Conservation (phyloP, 805 yeast genomes). For the Hemisphaericaspora nanyangensis region DNA sequence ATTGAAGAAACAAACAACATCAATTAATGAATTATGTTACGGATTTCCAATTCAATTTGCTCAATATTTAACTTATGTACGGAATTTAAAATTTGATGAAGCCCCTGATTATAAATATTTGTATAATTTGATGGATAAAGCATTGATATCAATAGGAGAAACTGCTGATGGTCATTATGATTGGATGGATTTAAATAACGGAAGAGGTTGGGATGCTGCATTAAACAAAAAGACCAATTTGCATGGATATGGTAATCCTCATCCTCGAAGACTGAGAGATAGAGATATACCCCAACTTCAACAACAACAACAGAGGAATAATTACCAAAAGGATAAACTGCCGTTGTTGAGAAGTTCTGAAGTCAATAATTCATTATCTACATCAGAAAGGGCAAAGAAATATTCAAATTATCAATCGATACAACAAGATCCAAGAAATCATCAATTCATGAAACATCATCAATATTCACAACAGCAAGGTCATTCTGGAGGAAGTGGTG, state of each 20-base stretch:
- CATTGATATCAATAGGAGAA: slow-evolving; percentile 67
- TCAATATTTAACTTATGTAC: slow-evolving; percentile 82
- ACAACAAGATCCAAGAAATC: slow-evolving; percentile 16
- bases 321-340: slow-evolving; percentile 9
- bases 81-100: slow-evolving; percentile 87
- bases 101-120: slow-evolving; percentile 91
- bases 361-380: slow-evolving; percentile 7
- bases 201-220: slow-evolving; percentile 92
- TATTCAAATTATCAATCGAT: slow-evolving; percentile 12
- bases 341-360: slow-evolving; percentile 12
- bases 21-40: slow-evolving; percentile 78
- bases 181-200: slow-evolving; percentile 96
- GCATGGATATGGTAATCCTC: slow-evolving; percentile 96
- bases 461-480: slow-evolving; percentile 10
- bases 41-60: slow-evolving; percentile 93
- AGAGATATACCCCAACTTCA: slow-evolving; percentile 18
- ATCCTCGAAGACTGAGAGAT: slow-evolving; percentile 46
- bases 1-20: slow-evolving; percentile 88
- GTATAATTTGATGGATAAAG: slow-evolving; percentile 72
- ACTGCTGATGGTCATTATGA: slow-evolving; percentile 86
- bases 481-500: slow-evolving; percentile 7
- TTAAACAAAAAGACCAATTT: slow-evolving; percentile 88
- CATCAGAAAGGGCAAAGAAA: slow-evolving; percentile 4
- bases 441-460: slow-evolving; percentile 11
- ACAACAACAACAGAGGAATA: slow-evolving; percentile 15